These are phyloP conservation scores for Epichloe brachyelytri DNA, from an alignment of 2,329 filamentous ascomycete genomes.

Conservation along the genomic window DNA sequence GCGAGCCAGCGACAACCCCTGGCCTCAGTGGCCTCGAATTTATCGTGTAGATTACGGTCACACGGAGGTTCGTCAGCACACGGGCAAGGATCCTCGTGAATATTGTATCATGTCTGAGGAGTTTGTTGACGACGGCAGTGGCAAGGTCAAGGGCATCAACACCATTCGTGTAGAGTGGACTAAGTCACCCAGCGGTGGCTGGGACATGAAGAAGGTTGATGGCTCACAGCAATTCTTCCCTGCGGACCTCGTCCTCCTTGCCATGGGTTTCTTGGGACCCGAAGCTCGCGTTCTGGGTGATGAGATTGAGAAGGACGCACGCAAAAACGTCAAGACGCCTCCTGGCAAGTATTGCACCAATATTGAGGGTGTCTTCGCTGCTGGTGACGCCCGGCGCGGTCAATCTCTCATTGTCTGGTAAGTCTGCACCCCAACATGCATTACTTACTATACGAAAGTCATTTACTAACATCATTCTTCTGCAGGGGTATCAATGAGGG, in stretches of 20 bases:
- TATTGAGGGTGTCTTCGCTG: slow-evolving; percentile 77
- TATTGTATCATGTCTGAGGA: slow-evolving; percentile 98
- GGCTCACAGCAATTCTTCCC: slow-evolving; percentile 93
- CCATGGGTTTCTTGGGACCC: slow-evolving; percentile 94
- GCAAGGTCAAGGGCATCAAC: slow-evolving; percentile 90
- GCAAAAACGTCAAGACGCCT: slow-evolving; percentile 94
- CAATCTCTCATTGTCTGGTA: slow-evolving; percentile 95
- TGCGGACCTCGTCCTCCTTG: slow-evolving; percentile 83
- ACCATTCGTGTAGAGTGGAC: slow-evolving; percentile 94
- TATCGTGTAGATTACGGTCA: slow-evolving; percentile 98
- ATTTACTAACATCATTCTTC: not conserved
- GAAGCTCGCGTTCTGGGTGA: slow-evolving; percentile 79
- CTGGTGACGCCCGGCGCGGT: slow-evolving; percentile 87
- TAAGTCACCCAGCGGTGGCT: slow-evolving; percentile 74
- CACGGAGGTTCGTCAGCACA: slow-evolving; percentile 88
- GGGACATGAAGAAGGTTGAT: slow-evolving; percentile 98
- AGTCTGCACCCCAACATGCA: slow-evolving; percentile 21
- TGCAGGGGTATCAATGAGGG: slow-evolving; percentile 90
- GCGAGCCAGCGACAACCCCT: slow-evolving; percentile 88
- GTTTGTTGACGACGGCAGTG: slow-evolving; percentile 79
- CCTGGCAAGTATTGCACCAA: slow-evolving; percentile 82
- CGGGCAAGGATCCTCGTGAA: slow-evolving; percentile 90
- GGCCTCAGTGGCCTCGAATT: slow-evolving; percentile 96
- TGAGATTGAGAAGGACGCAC: slow-evolving; percentile 78
- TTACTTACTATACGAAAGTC: no score